Conservation (phyloP, 495 filamentous ascomycete species). For the Podospora tetraspora region DNA sequence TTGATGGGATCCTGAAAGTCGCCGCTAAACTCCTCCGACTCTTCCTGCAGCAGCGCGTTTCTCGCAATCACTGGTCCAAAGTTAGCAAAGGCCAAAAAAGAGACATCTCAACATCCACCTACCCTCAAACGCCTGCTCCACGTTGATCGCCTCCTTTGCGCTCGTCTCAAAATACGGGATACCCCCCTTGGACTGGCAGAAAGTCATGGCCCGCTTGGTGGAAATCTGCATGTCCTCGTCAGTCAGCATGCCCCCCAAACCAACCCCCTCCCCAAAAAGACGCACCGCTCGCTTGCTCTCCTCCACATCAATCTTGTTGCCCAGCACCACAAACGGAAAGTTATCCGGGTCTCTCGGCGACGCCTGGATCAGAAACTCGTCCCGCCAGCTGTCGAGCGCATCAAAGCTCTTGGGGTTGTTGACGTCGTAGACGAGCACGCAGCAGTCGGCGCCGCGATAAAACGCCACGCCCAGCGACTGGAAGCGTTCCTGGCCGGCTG, state of each 20-base stretch:
- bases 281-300: slow-evolving; percentile 88
- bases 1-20: slow-evolving; percentile 97
- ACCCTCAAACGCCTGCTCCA: slow-evolving; percentile 99
- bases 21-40: slow-evolving; percentile 84
- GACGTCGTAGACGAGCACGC: slow-evolving; percentile 96
- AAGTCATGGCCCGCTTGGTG: slow-evolving; percentile 89
- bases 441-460: slow-evolving; percentile 97
- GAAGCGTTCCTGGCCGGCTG: slow-evolving; percentile 94
- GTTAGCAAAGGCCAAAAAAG: slow-evolving; percentile 19
- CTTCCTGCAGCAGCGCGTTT: slow-evolving; percentile 92
- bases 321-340: slow-evolving; percentile 96
- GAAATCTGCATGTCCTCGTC: slow-evolving; percentile 56
- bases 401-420: slow-evolving; percentile 99
- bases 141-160: slow-evolving; percentile 96
- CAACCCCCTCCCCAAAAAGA: slow-evolving; percentile 3
- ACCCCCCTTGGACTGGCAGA: slow-evolving; percentile 93
- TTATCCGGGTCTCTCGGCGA: slow-evolving; percentile 93
- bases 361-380: slow-evolving; percentile 97
- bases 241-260: slow-evolving; percentile 13
- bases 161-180: slow-evolving; percentile 99
- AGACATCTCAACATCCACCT: slow-evolving; percentile 15
- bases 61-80: slow-evolving; percentile 75
- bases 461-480: slow-evolving; percentile 97
- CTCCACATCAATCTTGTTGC: slow-evolving; percentile 98
- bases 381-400: slow-evolving; percentile 94